These are phyloP conservation scores for Voacanga thouarsii DNA, from an alignment of 257 asterid genomes.

Conservation along the genomic window DNA sequence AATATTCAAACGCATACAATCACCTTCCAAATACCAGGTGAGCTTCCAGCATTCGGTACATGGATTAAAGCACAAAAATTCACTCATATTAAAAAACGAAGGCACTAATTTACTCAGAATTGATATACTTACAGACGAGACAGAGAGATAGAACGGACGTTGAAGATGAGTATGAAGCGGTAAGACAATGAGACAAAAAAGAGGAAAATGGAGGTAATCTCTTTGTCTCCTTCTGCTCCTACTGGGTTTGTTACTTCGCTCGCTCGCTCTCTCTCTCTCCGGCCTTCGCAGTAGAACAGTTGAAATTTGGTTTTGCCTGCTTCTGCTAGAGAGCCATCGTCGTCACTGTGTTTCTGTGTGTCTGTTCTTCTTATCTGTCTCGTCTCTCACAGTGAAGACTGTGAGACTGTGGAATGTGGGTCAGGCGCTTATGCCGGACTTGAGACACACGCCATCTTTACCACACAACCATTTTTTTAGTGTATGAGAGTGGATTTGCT, in stretches of 20 bases:
- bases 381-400: conserved; percentile 16
- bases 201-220: conserved; percentile 5
- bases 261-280: neutral
- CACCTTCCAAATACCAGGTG: neutral
- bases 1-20: neutral
- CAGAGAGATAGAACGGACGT: neutral
- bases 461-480: conserved; percentile 1
- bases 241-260: neutral
- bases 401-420: conserved; percentile 21
- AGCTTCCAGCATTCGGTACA: neutral
- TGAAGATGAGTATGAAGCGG: conserved; percentile 2
- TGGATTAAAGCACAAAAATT: neutral
- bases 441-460: conserved; percentile 65
- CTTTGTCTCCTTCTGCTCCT: neutral
- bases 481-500: neutral
- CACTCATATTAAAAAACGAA: neutral
- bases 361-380: conserved; percentile 14
- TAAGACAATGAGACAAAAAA: neutral
- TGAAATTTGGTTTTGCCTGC: neutral
- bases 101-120: neutral
- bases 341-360: conserved; percentile 15
- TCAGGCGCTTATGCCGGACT: conserved; percentile 67
- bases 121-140: neutral
- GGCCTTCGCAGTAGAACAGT: neutral
- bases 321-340: conserved; percentile 11